Evolutionary conservation across 2,329 filamentous ascomycete genomes (phyloP).

Genomic region (Ascochyta fabae): DNA sequence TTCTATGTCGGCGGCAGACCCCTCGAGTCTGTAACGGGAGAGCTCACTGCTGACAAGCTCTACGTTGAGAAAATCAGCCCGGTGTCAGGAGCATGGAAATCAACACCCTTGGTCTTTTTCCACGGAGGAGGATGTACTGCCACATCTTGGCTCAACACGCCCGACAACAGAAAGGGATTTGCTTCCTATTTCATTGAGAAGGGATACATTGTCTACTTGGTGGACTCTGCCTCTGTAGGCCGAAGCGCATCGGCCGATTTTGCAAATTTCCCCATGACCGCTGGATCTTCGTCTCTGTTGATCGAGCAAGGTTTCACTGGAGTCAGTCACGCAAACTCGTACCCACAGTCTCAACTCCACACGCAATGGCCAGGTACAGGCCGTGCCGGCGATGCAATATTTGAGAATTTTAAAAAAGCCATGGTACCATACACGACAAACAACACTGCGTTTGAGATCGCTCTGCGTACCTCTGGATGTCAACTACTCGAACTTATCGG

Average conservation of each 20-base stretch:
- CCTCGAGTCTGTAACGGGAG: conserved; percentile 15
- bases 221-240: conserved; percentile 8
- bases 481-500: conserved; percentile 11
- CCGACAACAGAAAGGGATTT: conserved; percentile 10
- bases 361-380: conserved; percentile 15
- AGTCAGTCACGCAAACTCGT: not conserved
- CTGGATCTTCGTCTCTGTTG: not conserved
- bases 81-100: not conserved
- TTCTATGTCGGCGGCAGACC: conserved; percentile 24
- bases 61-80: conserved; percentile 21
- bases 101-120: conserved; percentile 23
- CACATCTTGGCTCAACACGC: conserved; percentile 11
- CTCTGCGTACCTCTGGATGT: conserved; percentile 8
- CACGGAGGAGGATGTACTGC: conserved; percentile 21
- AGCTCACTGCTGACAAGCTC: conserved; percentile 16
- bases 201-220: conserved; percentile 14
- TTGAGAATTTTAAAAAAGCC: conserved; percentile 11
- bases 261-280: conserved; percentile 3
- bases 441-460: conserved; percentile 15
- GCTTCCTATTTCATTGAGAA: conserved; percentile 16
- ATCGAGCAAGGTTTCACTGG: conserved; percentile 11
- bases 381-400: conserved; percentile 4
- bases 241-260: conserved; percentile 12
- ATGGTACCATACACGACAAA: conserved; percentile 16
- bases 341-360: conserved; percentile 12